A percentile compares a stretch with the other conserved stretches of the same genome.
These are phyloP conservation scores for Melianthus villosus DNA, from an alignment of 441 rosid genomes.

Conservation along the genomic window DNA sequence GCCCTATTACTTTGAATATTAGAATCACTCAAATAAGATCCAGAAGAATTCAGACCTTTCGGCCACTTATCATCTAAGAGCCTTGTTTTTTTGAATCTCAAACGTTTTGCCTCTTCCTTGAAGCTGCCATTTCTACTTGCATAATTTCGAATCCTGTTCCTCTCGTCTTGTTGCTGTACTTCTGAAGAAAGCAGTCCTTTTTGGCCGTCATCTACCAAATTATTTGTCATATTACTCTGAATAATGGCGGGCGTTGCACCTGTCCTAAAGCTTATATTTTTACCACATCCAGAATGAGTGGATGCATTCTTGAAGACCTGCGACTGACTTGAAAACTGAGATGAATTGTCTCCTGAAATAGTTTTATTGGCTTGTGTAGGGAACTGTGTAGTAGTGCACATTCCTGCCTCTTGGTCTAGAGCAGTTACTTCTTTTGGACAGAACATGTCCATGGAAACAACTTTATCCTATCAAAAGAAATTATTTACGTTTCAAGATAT, in stretches of 20 bases:
- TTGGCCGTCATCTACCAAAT: conserved; percentile 20
- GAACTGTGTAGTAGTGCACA: conserved; percentile 52
- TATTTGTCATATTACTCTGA: conserved; percentile 39
- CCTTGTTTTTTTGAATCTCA: no score
- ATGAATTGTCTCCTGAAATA: conserved; percentile 30
- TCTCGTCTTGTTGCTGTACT: no score
- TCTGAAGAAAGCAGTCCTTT: conserved; percentile 13
- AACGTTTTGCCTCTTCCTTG: no score
- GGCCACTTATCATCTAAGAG: no score
- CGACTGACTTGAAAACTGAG: conserved; percentile 36
- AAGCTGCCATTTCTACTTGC: no score
- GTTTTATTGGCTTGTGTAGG: conserved; percentile 42
- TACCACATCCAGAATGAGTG: conserved; percentile 15
- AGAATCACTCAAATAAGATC: no score
- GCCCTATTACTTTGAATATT: no score
- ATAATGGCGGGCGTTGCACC: conserved; percentile 16
- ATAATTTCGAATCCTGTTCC: no score
- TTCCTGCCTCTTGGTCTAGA: conserved; percentile 55
- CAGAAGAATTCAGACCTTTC: no score
- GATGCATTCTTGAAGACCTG: conserved; percentile 20
- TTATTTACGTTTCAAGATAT: neutral
- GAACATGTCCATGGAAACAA: conserved; percentile 43
- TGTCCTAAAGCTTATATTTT: conserved; percentile 17
- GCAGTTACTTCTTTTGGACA: conserved; percentile 60
- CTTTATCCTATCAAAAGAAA: conserved; percentile 41